Base-by-base conservation (phyloP, 257 asterid species). In the Scutellaria galericulata region DNA sequence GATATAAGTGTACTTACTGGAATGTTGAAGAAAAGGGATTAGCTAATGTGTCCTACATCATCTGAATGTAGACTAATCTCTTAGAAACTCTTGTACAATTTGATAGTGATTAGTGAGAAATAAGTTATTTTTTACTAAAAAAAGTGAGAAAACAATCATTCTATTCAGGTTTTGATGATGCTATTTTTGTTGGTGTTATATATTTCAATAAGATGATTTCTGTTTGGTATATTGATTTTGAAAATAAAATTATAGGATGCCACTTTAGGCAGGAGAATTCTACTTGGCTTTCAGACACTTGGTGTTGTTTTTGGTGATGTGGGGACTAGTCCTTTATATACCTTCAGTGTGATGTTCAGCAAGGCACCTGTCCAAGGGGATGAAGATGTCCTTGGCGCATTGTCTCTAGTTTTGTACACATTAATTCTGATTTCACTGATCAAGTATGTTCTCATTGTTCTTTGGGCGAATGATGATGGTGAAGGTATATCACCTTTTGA, bases 341-440 rank as follows among this genome's bases (percentile, higher is more conserved):
- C 98, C 71, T 95, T 95, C 76, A 95, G 98, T 47, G 99, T 95
- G 77, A 95, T 92, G 99, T 95, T 95, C 88, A 95, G 98, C 88
- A 95, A 92, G 80, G 99, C 99, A 58, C 99, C 99, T 41, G 94
- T 81, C 47, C 80, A 83, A 1, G 90, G 92, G 79, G 80, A 86
- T 81, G 96, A 89, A 88, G 97, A 94, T 67, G 96, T 91, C 75
- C 83, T 94, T 72, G 99, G 99, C 66, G 97, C 99, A 75, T 51
- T 89, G 71, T 95, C 98, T 42, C 84, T 95, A 64, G 99, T 95
- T 74, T 61, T 95, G 76, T 95, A 95, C 85, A 92, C 97, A 54
- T 81, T 95, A 79, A 87, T 95, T 83, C 83, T 95, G 83, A 61
- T 92, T 68, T 95, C 99, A 56, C 80, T 95, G 74, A 80, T 95